Conservation (phyloP, 805 yeast species). For the Nakazawaea populi region DNA sequence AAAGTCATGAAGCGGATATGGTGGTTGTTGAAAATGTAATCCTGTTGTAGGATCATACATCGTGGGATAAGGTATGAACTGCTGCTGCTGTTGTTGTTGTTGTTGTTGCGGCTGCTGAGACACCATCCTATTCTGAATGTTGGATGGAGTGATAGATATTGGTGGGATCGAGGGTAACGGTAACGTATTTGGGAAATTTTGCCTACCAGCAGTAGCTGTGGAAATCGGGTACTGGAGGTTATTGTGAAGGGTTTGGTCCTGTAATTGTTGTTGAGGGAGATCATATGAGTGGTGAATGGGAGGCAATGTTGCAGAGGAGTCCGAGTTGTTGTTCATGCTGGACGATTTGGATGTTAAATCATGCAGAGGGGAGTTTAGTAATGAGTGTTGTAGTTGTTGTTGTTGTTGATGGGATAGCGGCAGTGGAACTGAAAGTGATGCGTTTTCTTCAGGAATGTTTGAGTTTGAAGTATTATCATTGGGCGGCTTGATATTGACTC, state of each 20-base stretch:
- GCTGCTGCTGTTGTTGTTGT: slow-evolving; percentile 1
- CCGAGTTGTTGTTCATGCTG: background rate
- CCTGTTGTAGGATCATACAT: background rate
- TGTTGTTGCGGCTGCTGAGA: background rate
- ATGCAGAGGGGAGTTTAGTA: too few relatives aligned
- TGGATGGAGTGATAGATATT: too few relatives aligned
- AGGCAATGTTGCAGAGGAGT: background rate
- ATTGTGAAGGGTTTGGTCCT: background rate
- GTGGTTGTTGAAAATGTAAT: background rate
- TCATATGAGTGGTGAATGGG: background rate
- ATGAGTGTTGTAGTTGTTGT: too few relatives aligned
- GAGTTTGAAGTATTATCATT: too few relatives aligned
- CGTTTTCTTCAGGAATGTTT: too few relatives aligned
- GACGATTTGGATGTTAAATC: too few relatives aligned
- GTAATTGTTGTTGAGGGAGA: background rate
- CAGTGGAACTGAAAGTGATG: too few relatives aligned
- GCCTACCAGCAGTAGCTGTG: background rate
- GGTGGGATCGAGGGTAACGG: background rate
- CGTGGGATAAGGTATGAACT: background rate
- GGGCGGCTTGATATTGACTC: too few relatives aligned
- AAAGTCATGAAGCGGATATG: background rate
- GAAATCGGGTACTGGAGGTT: background rate
- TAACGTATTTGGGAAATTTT: background rate
- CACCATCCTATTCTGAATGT: background rate
- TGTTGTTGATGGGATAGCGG: too few relatives aligned